phyloP scores from a whole-genome alignment of 2,329 filamentous ascomycete genomes.

The Grosmannia clavigera region DNA sequence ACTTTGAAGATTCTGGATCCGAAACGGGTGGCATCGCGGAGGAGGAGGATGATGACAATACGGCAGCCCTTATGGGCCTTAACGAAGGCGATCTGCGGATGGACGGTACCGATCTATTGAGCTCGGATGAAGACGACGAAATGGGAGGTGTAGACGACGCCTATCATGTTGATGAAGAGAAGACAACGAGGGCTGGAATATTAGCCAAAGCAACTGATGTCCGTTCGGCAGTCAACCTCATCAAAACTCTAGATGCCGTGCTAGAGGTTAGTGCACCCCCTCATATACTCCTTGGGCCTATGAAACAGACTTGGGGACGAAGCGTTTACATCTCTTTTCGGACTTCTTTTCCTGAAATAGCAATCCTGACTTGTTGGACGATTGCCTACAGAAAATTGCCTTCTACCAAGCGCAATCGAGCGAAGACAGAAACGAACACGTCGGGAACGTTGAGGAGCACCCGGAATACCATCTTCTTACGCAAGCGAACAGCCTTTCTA shows the following conservation, averaged over 20 bases:
- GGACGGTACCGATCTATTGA: constrained; percentile 46
- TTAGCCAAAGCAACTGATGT: constrained; percentile 70
- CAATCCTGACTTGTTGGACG: constrained; percentile 54
- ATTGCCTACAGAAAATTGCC: constrained; percentile 60
- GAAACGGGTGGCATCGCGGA: constrained; percentile 54
- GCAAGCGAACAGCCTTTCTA: constrained; percentile 79
- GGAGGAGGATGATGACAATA: constrained; percentile 32
- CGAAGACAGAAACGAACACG: constrained; percentile 46
- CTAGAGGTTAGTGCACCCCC: constrained; percentile 55
- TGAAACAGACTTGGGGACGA: constrained; percentile 15
- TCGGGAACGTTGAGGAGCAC: constrained; percentile 83
- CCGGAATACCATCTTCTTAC: constrained; percentile 83
- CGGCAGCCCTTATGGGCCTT: constrained; percentile 24
- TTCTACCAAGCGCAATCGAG: constrained; percentile 60
- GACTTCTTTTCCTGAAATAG: constrained; percentile 23
- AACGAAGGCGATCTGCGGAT: constrained; percentile 38
- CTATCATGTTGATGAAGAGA: constrained; percentile 56
- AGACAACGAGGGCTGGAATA: constrained; percentile 68
- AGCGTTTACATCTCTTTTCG: constrained; percentile 49
- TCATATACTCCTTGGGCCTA: background rate
- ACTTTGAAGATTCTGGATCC: constrained; percentile 77
- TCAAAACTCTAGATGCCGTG: constrained; percentile 70
- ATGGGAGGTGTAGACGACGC: constrained; percentile 34
- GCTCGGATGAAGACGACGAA: constrained; percentile 48
- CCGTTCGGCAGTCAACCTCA: constrained; percentile 64